Evolutionary conservation across 1,284 basidiomycete genomes (phyloP).

Genomic region (Tylopilus sp.): DNA sequence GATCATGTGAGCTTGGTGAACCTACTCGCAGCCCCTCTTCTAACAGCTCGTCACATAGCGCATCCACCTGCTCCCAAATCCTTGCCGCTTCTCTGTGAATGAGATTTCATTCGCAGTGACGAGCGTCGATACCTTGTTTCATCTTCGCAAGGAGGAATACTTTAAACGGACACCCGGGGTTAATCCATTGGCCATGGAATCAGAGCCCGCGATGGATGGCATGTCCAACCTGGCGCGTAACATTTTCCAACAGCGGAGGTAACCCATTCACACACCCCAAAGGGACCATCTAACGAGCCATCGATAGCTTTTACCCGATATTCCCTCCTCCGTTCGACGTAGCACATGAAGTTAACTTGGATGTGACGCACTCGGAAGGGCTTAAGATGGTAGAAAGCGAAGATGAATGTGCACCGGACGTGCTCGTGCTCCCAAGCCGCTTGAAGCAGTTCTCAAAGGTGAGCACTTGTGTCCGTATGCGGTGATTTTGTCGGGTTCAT

Average conservation of each 20-base stretch:
- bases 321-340: constrained; percentile 82
- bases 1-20: constrained; percentile 47
- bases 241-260: constrained; percentile 85
- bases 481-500: neutral
- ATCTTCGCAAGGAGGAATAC: constrained; percentile 83
- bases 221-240: constrained; percentile 81
- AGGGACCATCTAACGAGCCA: constrained; percentile 4
- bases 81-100: constrained; percentile 81
- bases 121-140: constrained; percentile 86
- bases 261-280: constrained; percentile 3
- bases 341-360: constrained; percentile 79
- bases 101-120: constrained; percentile 75
- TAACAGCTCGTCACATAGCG: constrained; percentile 43
- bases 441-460: constrained; percentile 87
- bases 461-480: constrained; percentile 13
- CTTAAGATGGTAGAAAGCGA: constrained; percentile 45
- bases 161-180: constrained; percentile 68
- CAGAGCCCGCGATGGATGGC: constrained; percentile 57
- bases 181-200: constrained; percentile 42
- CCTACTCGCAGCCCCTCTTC: too few species aligned
- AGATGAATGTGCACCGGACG: constrained; percentile 62
- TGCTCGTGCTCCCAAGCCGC: constrained; percentile 81
- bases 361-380: constrained; percentile 69
- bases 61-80: constrained; percentile 83
- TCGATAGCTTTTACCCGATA: constrained; percentile 84